Evolutionary conservation across 495 filamentous ascomycete species (phyloP).

Genomic region (Penicillium pancosmium): DNA sequence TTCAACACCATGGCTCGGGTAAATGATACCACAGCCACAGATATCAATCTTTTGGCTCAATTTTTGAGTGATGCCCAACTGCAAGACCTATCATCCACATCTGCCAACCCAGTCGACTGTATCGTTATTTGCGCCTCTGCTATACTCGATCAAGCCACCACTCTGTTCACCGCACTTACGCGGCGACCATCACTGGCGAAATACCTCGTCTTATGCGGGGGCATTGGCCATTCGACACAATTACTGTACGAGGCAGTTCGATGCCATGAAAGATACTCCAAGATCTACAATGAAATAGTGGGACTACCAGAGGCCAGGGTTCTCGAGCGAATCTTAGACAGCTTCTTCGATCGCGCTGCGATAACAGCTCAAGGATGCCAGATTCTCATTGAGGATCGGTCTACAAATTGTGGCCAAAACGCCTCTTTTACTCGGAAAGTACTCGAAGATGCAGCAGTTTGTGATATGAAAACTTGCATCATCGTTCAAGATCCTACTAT

Average conservation of each 20-base stretch:
- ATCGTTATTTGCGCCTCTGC: conserved; percentile 39
- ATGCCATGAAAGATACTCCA: conserved; percentile 23
- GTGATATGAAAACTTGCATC: conserved; percentile 18
- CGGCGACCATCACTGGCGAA: conserved; percentile 26
- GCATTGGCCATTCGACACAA: conserved; percentile 40
- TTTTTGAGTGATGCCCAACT: neutral
- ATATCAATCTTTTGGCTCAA: neutral
- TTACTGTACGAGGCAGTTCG: conserved; percentile 36
- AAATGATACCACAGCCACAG: neutral
- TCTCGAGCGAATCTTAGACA: conserved; percentile 30
- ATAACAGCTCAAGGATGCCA: conserved; percentile 22
- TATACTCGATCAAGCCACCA: conserved; percentile 17
- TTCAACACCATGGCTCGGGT: no score
- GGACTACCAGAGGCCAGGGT: conserved; percentile 36
- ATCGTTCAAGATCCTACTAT: conserved; percentile 45
- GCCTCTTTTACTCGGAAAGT: conserved; percentile 28
- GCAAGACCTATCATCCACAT: neutral
- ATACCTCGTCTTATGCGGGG: conserved; percentile 40
- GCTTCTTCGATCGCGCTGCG: conserved; percentile 23
- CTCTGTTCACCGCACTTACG: conserved; percentile 22
- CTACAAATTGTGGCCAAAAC: conserved; percentile 43
- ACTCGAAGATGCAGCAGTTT: conserved; percentile 27
- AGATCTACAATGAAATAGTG: conserved; percentile 20
- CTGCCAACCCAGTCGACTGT: conserved; percentile 6
- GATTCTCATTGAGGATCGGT: conserved; percentile 37